Base-by-base conservation (phyloP, 495 filamentous ascomycete species). In the Rostrohypoxylon terebratum region DNA sequence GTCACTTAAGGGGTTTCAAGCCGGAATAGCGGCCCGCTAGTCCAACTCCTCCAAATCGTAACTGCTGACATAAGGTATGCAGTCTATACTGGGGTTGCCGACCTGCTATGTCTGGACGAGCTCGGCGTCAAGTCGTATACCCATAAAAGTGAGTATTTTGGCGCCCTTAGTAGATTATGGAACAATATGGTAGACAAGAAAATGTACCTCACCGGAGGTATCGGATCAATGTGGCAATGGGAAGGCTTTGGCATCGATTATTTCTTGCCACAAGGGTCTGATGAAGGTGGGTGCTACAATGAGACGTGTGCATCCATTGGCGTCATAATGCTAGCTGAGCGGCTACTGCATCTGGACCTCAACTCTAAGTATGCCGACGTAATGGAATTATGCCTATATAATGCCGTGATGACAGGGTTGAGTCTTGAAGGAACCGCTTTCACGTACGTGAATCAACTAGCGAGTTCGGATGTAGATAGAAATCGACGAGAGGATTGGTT, bases 261-360 rank as follows among this genome's bases (percentile, higher is more conserved):
- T 68, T 88, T 88, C 66, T 74, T 90, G 5, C 86, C 86, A 4
- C 84, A 86, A 18, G 79, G 84, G 2, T 87, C 83, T 0, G 84
- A 89, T 59, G 87, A 89, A 50, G 87, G 87, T 10, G 88, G 88
- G 0, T 90, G 87, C 68, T 90, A 89, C 73, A 83, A 87, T 13
- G 88, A 90, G 75, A 90, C 88, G 4, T 90, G 88, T 66, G 87
- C 87, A 2, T 83, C 82, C 0, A 87, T 90, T 69, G 88, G 84
- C n/a, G 79, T 89, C 31, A 89, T 90, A 75, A 87, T 90, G 83
- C 75, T 88, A 5, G 85, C 86, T 9, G 84, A 89, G 66, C 77
- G 87, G 4, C 59, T 88, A 13, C 73, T 90, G 2, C 81, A 86
- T 68, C 67, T 87, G 31, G 84, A 88, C 14, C 75, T 89, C 11